These are phyloP conservation scores for Tuber indicum DNA, from an alignment of 495 filamentous ascomycete species.

Conservation along the genomic window DNA sequence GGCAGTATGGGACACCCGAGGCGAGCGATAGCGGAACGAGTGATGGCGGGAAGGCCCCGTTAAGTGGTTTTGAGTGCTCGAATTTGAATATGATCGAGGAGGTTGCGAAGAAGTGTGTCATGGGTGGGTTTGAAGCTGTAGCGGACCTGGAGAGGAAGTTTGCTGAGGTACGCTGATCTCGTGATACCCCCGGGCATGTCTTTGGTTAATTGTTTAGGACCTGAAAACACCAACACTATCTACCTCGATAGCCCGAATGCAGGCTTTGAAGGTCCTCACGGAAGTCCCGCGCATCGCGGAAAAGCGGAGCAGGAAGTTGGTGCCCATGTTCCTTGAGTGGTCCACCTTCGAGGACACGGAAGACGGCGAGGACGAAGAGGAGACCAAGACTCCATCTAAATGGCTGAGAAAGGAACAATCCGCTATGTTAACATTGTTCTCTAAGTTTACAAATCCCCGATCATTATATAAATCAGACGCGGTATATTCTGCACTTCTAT, in stretches of 20 bases:
- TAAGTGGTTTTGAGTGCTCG: conserved; percentile 62
- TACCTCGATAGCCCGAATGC: conserved; percentile 52
- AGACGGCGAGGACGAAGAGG: conserved; percentile 45
- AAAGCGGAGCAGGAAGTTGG: conserved; percentile 71
- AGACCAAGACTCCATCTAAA: conserved; percentile 42
- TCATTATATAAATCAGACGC: conserved; percentile 70
- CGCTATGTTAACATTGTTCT: conserved; percentile 72
- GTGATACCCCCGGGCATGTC: conserved; percentile 38
- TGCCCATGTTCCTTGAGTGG: conserved; percentile 82
- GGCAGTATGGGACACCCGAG: conserved; percentile 4
- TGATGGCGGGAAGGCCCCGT: conserved; percentile 47
- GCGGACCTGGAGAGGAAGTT: conserved; percentile 51
- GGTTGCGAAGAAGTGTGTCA: conserved; percentile 44
- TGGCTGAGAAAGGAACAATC: conserved; percentile 70
- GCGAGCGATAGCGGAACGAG: conserved; percentile 6
- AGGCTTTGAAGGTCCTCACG: conserved; percentile 73
- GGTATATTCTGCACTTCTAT: conserved; percentile 66
- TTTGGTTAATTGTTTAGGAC: conserved; percentile 39
- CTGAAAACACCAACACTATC: conserved; percentile 44
- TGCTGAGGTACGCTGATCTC: conserved; percentile 43
- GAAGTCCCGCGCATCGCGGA: conserved; percentile 70
- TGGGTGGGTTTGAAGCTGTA: conserved; percentile 44
- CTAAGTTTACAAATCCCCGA: conserved; percentile 74
- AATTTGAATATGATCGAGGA: conserved; percentile 59
- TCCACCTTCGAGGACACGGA: conserved; percentile 39